Base-by-base conservation (phyloP, 805 yeast genomes). In the Saturnispora serradocipensis region DNA sequence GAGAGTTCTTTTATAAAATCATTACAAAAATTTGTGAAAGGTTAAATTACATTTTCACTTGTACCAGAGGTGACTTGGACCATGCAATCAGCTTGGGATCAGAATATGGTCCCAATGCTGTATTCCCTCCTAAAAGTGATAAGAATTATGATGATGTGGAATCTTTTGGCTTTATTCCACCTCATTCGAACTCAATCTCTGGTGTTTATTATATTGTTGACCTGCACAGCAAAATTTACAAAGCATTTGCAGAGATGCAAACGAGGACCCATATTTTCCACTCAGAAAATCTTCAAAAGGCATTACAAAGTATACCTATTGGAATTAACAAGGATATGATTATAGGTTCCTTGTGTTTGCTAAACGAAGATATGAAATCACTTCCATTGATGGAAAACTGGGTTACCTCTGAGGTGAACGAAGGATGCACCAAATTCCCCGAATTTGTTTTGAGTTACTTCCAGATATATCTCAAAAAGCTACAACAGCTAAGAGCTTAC, bases 131-230 rank as follows among this genome's bases (percentile, higher is more conserved):
- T 1, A 45, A 46, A 15, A 49, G 52, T 16, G 36, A 35, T 9
- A 57, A 58, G 30, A 53, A 56, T 16, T 20, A 54, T 5, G 30
- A 46, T 30, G 39, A 47, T 6, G 48, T 53, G 8, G 56, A 56
- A 1, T 59, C 66, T 35, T 78, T 70, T 61, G 82, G 83, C 1
- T 82, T 81, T 58, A 61, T 83, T 22, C 90, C 91, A 3, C 82
- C 84, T 1, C 71, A 72, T 50, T 72, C 88, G 1, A 86, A 84
- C 59, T 76, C 84, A 8, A 67, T 86, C 24, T 73, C 86, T 45
- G 72, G 84, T 2, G 63, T 81, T 35, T 72, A 76, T 56, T 81
- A 77, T 58, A 62, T 79, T 38, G 73, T 81, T 0, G 65, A 66
- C 27, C 67, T 82, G 15, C 69, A 76, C 25, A 70, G 69, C 3